Base-by-base conservation (phyloP, 2,329 filamentous ascomycete species). In the Tricladium varicosporioides region DNA sequence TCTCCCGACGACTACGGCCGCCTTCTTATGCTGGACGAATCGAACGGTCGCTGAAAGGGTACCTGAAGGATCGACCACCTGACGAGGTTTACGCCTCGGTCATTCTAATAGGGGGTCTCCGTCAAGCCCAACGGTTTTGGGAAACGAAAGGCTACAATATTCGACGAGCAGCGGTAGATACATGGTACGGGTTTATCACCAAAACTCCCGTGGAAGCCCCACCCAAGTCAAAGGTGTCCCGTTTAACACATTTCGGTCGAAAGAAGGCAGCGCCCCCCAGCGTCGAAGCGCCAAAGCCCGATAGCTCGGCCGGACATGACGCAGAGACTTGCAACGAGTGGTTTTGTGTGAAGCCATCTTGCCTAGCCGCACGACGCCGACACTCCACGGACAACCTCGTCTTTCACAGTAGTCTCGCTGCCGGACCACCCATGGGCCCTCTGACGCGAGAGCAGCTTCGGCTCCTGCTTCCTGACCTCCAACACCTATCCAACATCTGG, bases 71-170 rank as follows among this genome's bases (percentile, higher is more conserved):
- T 60, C 81, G 81, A 63, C 84, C 84, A 0, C 70, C 82, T 1
- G 84, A 87, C 56, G 83, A 87, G 46, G 75, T 87, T 0, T 84
- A 86, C 61, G 79, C 80, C 9, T 80, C 84, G 2, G 80, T 85
- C 11, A 66, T 87, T 9, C 81, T 79, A 45, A 73, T 87, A 10
- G 84, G 84, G 33, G 84, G 84, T 1, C 71, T 87, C 54, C 77
- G 84, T 8, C 82, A 87, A 65, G 83, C 86, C 1, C 81, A 86
- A 63, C 76, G 79, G 46, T 77, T 87, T 36, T 87, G 84, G 84
- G 83, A 86, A 65, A 83, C 84, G 42, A 85, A 85, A 65, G 83
- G 84, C 1, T 87, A 87, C 70, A 87, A 85, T 65, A 75, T 75
- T 51, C 76, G 84, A 32, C 77, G 83, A 56, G 75, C 76, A 16